phyloP scores from a whole-genome alignment of 495 filamentous ascomycete species.

The Penicillium bovifimosum region DNA sequence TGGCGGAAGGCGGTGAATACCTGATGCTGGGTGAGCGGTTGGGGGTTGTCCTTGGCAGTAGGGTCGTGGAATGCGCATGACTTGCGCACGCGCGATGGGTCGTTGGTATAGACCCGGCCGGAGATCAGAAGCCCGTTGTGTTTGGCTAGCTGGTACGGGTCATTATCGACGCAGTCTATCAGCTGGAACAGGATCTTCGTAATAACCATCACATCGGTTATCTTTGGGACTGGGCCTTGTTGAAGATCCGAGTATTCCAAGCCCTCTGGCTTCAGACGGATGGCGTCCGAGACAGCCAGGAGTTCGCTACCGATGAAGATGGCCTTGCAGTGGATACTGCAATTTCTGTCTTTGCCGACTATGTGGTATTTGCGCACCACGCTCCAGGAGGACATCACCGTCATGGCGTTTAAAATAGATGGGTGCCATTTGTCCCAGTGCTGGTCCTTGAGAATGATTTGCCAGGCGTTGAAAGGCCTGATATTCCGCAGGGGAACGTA shows the following conservation, averaged over 20 bases:
- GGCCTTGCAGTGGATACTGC: constrained; percentile 44
- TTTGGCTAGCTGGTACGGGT: constrained; percentile 38
- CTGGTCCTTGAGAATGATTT: constrained; percentile 38
- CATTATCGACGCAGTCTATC: constrained; percentile 39
- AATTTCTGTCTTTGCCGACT: constrained; percentile 50
- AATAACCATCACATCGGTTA: constrained; percentile 50
- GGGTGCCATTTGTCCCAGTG: constrained; percentile 42
- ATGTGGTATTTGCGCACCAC: constrained; percentile 47
- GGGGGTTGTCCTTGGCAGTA: not conserved
- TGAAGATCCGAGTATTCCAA: not conserved
- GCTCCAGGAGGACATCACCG: constrained; percentile 47
- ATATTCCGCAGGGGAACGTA: constrained; percentile 51
- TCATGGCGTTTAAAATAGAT: constrained; percentile 51
- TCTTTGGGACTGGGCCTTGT: constrained; percentile 2
- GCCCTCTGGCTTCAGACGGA: constrained; percentile 43
- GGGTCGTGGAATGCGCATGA: not conserved
- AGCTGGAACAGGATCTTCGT: constrained; percentile 45
- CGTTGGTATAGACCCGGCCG: constrained; percentile 46
- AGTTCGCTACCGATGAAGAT: constrained; percentile 55
- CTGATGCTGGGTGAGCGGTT: constrained; percentile 28
- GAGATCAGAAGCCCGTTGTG: constrained; percentile 36
- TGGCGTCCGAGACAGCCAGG: constrained; percentile 45
- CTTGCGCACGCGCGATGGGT: constrained; percentile 21
- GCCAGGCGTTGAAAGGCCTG: constrained; percentile 50
- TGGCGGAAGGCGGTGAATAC: constrained; percentile 31